Conservation (phyloP, 2,329 filamentous ascomycete species). For the Diplodia sapinea region DNA sequence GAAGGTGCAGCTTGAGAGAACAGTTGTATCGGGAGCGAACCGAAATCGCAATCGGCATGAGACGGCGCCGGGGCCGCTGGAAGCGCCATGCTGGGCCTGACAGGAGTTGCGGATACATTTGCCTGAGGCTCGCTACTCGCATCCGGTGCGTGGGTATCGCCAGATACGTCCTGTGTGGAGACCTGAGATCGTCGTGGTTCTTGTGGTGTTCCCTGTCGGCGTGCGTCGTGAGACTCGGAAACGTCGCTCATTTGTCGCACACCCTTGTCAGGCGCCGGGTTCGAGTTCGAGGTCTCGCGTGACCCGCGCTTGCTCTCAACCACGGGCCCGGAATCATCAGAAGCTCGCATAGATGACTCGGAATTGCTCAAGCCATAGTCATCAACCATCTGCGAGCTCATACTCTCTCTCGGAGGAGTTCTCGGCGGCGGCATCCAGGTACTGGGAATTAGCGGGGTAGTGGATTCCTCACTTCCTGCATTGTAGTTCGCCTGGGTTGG, state of each 20-base stretch:
- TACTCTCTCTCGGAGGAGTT: background rate
- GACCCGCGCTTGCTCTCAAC: background rate
- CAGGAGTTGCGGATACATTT: background rate
- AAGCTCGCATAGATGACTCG: background rate
- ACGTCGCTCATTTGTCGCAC: background rate
- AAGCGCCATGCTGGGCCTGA: background rate
- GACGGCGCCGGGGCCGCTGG: too few species aligned
- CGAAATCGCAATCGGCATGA: constrained; percentile 35
- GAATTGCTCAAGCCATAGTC: constrained; percentile 15
- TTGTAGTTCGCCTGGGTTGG: background rate
- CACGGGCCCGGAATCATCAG: background rate
- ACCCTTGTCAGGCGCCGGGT: background rate
- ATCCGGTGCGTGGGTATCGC: background rate
- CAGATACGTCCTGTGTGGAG: background rate
- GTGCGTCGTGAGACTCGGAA: background rate
- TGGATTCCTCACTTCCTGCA: background rate
- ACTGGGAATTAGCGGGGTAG: background rate
- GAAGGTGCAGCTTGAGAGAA: constrained; percentile 38
- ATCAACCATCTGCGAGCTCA: constrained; percentile 16
- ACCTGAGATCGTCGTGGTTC: background rate
- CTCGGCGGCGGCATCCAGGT: background rate
- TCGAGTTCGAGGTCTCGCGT: background rate
- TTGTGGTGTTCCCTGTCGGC: background rate
- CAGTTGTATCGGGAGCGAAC: constrained; percentile 37
- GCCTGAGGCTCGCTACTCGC: background rate